phyloP scores from a whole-genome alignment of 2,329 filamentous ascomycete species.

The Conoideocrella luteorostrata region DNA sequence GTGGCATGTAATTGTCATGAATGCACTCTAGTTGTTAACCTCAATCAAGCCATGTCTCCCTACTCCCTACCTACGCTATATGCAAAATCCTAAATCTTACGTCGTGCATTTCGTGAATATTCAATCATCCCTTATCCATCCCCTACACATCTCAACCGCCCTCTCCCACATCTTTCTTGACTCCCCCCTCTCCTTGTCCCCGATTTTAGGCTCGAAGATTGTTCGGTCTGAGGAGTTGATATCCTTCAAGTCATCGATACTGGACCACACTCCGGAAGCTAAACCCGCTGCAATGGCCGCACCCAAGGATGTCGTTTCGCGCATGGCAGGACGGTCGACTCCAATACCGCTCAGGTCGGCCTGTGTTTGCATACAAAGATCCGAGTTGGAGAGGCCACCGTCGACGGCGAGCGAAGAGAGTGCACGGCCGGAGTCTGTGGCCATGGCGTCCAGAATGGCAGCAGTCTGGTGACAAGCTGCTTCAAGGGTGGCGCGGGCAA shows the following conservation, averaged over 20 bases:
- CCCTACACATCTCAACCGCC: constrained; percentile 53
- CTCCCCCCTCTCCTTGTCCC: constrained; percentile 28
- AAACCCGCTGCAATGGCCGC: constrained; percentile 88
- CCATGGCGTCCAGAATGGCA: constrained; percentile 88
- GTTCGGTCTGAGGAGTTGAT: constrained; percentile 66
- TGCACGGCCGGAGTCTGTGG: constrained; percentile 71
- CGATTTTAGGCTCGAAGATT: constrained; percentile 63
- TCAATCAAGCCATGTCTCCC: no score
- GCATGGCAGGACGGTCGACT: constrained; percentile 79
- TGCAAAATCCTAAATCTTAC: no score
- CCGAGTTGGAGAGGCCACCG: constrained; percentile 82
- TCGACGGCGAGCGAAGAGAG: constrained; percentile 75
- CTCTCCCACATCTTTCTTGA: constrained; percentile 50
- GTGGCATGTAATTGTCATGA: no score
- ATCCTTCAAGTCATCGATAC: constrained; percentile 64
- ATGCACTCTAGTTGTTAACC: no score
- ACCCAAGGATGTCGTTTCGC: constrained; percentile 82
- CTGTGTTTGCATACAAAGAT: constrained; percentile 88
- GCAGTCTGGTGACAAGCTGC: constrained; percentile 90
- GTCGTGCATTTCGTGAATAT: no score
- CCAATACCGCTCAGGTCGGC: constrained; percentile 77
- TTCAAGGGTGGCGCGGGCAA: constrained; percentile 83
- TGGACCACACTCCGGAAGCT: constrained; percentile 70
- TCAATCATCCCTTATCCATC: constrained; percentile 37
- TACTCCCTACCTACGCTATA: not conserved